Base-by-base conservation (phyloP, 768 basidiomycete species). In the Macrolepiota albuminosa region DNA sequence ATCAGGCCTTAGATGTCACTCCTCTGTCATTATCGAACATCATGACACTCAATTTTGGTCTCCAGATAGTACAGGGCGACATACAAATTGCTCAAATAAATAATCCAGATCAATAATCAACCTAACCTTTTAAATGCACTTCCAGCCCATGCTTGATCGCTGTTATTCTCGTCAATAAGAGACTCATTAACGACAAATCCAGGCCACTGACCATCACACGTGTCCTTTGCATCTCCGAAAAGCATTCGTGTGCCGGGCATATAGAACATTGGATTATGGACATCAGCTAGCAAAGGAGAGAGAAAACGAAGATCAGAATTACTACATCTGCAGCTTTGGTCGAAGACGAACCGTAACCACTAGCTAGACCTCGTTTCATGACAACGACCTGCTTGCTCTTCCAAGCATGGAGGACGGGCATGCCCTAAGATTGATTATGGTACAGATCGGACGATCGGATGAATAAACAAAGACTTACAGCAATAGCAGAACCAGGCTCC, bases 261-360 rank as follows among this genome's bases (percentile, higher is more conserved):
- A 73, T 90, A 95, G 79, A 95, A 95, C 88, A 95, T 89, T 21
- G 93, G 93, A 70, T 95, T 95, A 11, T 91, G 93, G 10, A 94
- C 92, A 69, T 94, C 92, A 55, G 93, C 92, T 89, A 53, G 63
- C 46, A 39, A 52, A 39, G n/a, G 31, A 33, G 29, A 29, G 4
- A 45, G 21, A 33, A 26, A 24, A 43, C 46, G 34, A 16, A 54
- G 50, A 49, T 56, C 39, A 60, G 31, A 10, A n/a, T 21, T 29
- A 14, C 2, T 46, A 14, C 9, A 18, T 47, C 24, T 9, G 26
- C 34, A 34, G 34, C 39, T 47, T 5, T 6, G 33, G 11, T 47
- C 16, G 5, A 13, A 45, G 57, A 58, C 79, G 54, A 60, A 91
- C 91, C 93, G 68, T 93, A 93, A 42, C 91, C 92, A 69, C 89